phyloP scores from a whole-genome alignment of 2,329 filamentous ascomycete genomes.

The Alternaria sp. region DNA sequence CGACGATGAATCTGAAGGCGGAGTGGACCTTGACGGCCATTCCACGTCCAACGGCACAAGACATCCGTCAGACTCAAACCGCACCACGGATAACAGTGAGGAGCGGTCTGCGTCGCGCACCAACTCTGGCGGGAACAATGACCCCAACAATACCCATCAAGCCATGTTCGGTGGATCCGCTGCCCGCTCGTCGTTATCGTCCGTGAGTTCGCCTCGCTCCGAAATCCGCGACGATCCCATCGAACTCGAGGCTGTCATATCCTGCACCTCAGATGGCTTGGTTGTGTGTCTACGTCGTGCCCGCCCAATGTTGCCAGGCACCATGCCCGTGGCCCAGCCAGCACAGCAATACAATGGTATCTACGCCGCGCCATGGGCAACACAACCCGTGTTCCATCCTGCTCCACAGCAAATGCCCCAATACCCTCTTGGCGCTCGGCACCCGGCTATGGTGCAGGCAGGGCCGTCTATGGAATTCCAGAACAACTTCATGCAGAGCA shows the following conservation, averaged over 20 bases:
- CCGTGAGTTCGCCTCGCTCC: conserved; percentile 30
- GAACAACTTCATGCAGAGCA: conserved; percentile 76
- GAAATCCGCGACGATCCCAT: conserved; percentile 53
- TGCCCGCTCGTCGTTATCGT: conserved; percentile 38
- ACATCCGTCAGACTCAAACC: conserved; percentile 24
- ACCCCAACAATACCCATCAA: conserved; percentile 45
- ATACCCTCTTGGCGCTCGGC: conserved; percentile 43
- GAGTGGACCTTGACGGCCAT: conserved; percentile 48
- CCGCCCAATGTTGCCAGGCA: conserved; percentile 68
- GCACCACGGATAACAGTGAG: conserved; percentile 22
- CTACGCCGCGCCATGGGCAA: conserved; percentile 81
- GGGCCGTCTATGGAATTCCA: conserved; percentile 52
- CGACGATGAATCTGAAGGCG: conserved; percentile 57
- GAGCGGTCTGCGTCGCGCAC: conserved; percentile 40
- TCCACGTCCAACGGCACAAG: conserved; percentile 23
- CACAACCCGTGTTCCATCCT: conserved; percentile 64
- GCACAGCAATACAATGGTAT: conserved; percentile 58
- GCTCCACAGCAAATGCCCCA: conserved; percentile 47
- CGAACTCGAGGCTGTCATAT: conserved; percentile 88
- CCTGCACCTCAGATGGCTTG: conserved; percentile 85
- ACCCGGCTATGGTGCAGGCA: conserved; percentile 54
- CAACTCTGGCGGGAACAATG: conserved; percentile 56
- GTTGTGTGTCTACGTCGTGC: conserved; percentile 81
- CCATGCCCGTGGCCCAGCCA: conserved; percentile 27
- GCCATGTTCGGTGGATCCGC: conserved; percentile 35